Evolutionary conservation across 768 basidiomycete genomes (phyloP).

Genomic region (Termitomyces sp.): DNA sequence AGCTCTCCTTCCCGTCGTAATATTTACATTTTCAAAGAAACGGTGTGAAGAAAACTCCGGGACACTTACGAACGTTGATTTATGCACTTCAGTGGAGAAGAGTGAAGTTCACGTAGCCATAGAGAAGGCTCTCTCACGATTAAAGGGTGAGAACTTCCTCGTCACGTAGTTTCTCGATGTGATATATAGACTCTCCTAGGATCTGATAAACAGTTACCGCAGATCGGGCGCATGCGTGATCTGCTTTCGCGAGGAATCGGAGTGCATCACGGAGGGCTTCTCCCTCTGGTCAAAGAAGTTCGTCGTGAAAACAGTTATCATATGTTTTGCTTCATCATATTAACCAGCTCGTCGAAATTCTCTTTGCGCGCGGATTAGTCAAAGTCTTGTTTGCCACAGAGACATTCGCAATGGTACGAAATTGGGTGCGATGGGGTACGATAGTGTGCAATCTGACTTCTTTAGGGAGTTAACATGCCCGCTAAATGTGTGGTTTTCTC

Average conservation of each 20-base stretch:
- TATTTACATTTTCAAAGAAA: slow-evolving; percentile 97
- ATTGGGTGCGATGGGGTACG: slow-evolving; percentile 12
- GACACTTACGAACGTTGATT: slow-evolving; percentile 82
- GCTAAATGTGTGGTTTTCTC: slow-evolving; percentile 97
- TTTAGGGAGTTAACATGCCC: slow-evolving; percentile 98
- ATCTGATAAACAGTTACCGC: slow-evolving; percentile 88
- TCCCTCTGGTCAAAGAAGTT: slow-evolving; percentile 97
- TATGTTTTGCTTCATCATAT: slow-evolving; percentile 4
- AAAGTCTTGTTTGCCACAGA: slow-evolving; percentile 98
- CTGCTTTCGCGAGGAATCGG: slow-evolving; percentile 91
- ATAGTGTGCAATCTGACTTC: background rate
- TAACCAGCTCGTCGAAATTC: slow-evolving; percentile 83
- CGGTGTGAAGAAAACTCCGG: slow-evolving; percentile 94
- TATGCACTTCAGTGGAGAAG: slow-evolving; percentile 88
- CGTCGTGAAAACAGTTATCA: slow-evolving; percentile 12
- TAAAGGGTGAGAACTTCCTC: slow-evolving; percentile 57
- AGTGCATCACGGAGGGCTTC: slow-evolving; percentile 93
- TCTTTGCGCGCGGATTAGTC: slow-evolving; percentile 93
- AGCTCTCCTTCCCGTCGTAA: slow-evolving; percentile 84
- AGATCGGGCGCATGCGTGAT: slow-evolving; percentile 87
- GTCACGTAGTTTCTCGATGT: slow-evolving; percentile 4
- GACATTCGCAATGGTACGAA: slow-evolving; percentile 93
- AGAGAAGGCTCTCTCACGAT: slow-evolving; percentile 83
- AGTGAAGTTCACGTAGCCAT: slow-evolving; percentile 95
- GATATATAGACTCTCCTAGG: slow-evolving; percentile 38